phyloP scores from a whole-genome alignment of 2,329 filamentous ascomycete genomes.

The Epichloe sibirici region DNA sequence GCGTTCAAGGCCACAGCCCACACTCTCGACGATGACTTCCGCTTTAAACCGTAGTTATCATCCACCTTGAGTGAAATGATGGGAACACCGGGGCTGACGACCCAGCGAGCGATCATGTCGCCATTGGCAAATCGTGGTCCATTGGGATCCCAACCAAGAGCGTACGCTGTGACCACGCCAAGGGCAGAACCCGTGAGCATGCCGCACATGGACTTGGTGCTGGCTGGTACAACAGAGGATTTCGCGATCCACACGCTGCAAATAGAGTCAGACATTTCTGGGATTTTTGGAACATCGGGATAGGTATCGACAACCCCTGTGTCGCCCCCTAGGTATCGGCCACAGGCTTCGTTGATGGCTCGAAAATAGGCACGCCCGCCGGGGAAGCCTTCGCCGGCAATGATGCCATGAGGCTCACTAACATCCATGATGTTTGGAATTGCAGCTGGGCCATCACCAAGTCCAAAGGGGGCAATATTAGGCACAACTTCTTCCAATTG shows the following conservation, averaged over 20 bases:
- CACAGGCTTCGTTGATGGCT: conserved; percentile 59
- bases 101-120: conserved; percentile 79
- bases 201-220: conserved; percentile 67
- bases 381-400: conserved; percentile 77
- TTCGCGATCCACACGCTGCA: conserved; percentile 87
- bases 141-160: conserved; percentile 48
- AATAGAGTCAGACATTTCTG: conserved; percentile 56
- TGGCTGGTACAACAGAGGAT: conserved; percentile 54
- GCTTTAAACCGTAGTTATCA: conserved; percentile 62
- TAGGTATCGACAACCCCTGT: conserved; percentile 48
- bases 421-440: conserved; percentile 83
- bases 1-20: conserved; percentile 95
- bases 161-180: conserved; percentile 73
- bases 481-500: conserved; percentile 71
- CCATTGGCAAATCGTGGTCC: conserved; percentile 56
- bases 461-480: conserved; percentile 61
- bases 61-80: conserved; percentile 78
- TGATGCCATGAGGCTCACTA: conserved; percentile 70
- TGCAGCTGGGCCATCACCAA: conserved; percentile 67
- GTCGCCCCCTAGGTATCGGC: conserved; percentile 58
- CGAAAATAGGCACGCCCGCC: conserved; percentile 73
- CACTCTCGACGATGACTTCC: conserved; percentile 57
- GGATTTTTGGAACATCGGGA: conserved; percentile 65
- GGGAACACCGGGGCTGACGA: conserved; percentile 82
- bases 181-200: conserved; percentile 75